A percentile compares a stretch with the other conserved stretches of the same genome.
Evolutionary conservation across 148 eudicot species (phyloP).

Genomic region (Camellia lanceoleosa): DNA sequence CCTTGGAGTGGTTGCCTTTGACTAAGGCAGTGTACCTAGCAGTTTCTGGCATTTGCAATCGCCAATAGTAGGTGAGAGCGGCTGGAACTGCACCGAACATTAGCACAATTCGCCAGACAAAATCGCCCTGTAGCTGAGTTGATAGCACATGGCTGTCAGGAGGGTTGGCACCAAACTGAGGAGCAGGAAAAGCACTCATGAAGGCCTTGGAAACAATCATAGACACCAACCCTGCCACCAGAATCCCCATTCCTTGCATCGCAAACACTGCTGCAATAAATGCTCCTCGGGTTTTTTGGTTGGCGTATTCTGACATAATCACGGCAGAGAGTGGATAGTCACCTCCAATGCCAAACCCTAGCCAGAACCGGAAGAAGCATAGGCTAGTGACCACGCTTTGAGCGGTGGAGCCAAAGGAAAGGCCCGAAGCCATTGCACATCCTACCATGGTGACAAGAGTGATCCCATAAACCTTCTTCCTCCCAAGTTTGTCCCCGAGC

Average conservation of each 20-base stretch:
- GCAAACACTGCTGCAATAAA: slow-evolving; percentile 19
- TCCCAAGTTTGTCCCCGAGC: slow-evolving; percentile 21
- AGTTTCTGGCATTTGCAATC: slow-evolving; percentile 20
- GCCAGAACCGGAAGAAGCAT: slow-evolving; percentile 23
- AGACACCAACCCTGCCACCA: slow-evolving; percentile 10
- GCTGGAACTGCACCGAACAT: slow-evolving; percentile 20
- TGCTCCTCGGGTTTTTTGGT: slow-evolving; percentile 13
- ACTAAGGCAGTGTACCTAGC: slow-evolving; percentile 24
- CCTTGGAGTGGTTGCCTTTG: slow-evolving; percentile 15
- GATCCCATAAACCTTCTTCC: slow-evolving; percentile 22
- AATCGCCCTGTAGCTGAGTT: slow-evolving; percentile 2
- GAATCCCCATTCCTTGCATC: slow-evolving; percentile 17
- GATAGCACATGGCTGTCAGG: background rate
- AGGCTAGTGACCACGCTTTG: slow-evolving; percentile 13
- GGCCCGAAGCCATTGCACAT: slow-evolving; percentile 9
- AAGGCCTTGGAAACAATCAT: slow-evolving; percentile 17
- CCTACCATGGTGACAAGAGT: slow-evolving; percentile 21
- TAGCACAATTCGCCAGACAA: slow-evolving; percentile 17
- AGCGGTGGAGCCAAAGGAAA: slow-evolving; percentile 8
- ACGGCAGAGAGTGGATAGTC: slow-evolving; percentile 21
- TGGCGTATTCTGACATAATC: slow-evolving; percentile 22
- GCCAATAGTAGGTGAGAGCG: slow-evolving; percentile 16
- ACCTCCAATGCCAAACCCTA: slow-evolving; percentile 24
- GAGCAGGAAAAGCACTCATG: slow-evolving; percentile 2
- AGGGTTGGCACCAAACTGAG: background rate